Evolutionary conservation across 768 basidiomycete genomes (phyloP).

Genomic region (Russula sp.): DNA sequence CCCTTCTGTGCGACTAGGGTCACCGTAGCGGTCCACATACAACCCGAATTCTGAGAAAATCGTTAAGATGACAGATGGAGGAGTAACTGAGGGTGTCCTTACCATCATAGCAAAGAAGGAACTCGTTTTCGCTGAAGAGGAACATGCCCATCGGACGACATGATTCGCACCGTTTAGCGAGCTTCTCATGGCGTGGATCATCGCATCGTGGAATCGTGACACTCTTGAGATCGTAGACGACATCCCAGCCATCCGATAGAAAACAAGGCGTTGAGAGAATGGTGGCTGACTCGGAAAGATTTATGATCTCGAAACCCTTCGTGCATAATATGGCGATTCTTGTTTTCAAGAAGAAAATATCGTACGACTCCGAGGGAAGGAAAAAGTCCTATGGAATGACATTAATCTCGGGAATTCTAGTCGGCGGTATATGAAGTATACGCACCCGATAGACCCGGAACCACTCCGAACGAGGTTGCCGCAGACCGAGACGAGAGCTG

Average conservation of each 20-base stretch:
- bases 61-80: constrained; percentile 1
- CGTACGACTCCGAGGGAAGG: constrained; percentile 86
- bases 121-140: constrained; percentile 81
- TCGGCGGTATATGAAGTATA: neutral
- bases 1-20: constrained; percentile 64
- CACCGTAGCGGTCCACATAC: constrained; percentile 90
- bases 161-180: constrained; percentile 78
- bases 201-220: constrained; percentile 87
- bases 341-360: constrained; percentile 88
- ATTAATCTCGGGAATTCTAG: neutral
- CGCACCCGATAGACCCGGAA: constrained; percentile 82
- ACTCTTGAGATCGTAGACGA: constrained; percentile 64
- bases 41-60: constrained; percentile 72
- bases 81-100: constrained; percentile 29
- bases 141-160: constrained; percentile 88
- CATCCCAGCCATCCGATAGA: constrained; percentile 1
- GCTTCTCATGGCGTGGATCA: constrained; percentile 56
- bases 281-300: constrained; percentile 74
- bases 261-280: neutral
- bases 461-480: constrained; percentile 86
- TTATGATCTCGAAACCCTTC: constrained; percentile 97
- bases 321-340: constrained; percentile 91
- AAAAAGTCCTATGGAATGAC: constrained; percentile 65
- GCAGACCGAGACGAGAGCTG: constrained; percentile 70
- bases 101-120: constrained; percentile 89